Evolutionary conservation across 2,329 filamentous ascomycete species (phyloP).

Genomic region (Fusarium graminum): DNA sequence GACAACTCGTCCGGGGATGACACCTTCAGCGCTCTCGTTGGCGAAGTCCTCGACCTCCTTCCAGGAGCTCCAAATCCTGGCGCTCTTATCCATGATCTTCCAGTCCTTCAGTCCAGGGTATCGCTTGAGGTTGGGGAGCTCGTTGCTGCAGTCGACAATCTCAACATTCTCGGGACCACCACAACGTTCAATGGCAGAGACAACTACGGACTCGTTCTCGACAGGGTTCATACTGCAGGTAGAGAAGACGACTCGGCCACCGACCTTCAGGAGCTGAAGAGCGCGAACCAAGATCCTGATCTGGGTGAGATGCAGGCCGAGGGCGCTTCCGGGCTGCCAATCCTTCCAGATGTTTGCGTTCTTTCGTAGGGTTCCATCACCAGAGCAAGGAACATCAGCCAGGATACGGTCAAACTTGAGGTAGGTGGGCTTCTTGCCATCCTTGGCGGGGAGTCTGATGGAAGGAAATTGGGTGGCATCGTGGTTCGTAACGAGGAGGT

Average conservation of each 20-base stretch:
- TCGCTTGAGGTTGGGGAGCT: conserved; percentile 82
- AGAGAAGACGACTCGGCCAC: conserved; percentile 95
- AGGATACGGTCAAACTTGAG: conserved; percentile 97
- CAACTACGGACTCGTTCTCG: conserved; percentile 94
- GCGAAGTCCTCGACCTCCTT: conserved; percentile 80
- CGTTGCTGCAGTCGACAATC: conserved; percentile 84
- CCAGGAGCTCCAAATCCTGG: conserved; percentile 84
- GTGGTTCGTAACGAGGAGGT: conserved; percentile 97
- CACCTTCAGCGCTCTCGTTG: conserved; percentile 67
- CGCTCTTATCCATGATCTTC: conserved; percentile 91
- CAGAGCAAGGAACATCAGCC: conserved; percentile 96
- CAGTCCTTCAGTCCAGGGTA: conserved; percentile 82
- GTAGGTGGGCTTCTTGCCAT: conserved; percentile 74
- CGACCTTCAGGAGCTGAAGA: conserved; percentile 94
- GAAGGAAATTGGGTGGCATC: conserved; percentile 96
- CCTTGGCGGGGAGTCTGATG: conserved; percentile 78
- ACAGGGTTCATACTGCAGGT: conserved; percentile 99
- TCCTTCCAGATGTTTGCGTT: conserved; percentile 95
- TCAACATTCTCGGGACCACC: conserved; percentile 85
- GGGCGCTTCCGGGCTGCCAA: conserved; percentile 88
- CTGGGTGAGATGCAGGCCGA: conserved; percentile 90
- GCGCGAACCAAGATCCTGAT: conserved; percentile 90
- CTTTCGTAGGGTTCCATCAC: conserved; percentile 93
- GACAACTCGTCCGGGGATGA: conserved; percentile 75
- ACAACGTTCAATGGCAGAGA: conserved; percentile 88